A percentile compares a stretch with the other conserved stretches of the same genome.
Conservation (phyloP, 2,329 filamentous ascomycete genomes). For the Microsporum canis region DNA sequence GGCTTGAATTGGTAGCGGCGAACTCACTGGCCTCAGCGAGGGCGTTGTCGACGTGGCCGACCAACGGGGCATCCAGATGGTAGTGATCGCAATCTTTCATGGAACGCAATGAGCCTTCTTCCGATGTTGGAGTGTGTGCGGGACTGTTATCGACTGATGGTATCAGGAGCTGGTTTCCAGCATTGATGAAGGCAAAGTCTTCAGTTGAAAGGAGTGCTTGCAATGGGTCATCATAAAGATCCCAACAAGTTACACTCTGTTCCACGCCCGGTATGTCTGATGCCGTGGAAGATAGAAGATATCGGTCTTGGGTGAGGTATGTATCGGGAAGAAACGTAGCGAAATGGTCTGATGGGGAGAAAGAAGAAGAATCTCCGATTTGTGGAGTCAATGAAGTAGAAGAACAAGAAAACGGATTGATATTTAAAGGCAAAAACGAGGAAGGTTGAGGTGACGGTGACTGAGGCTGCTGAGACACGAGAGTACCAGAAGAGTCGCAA, state of each 20-base stretch:
- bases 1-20: background rate
- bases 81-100: background rate
- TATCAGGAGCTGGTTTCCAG: background rate
- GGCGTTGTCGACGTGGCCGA: background rate
- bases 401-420: background rate
- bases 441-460: background rate
- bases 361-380: background rate
- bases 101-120: background rate
- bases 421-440: background rate
- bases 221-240: background rate
- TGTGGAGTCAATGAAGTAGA: background rate
- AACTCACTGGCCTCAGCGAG: background rate
- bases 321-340: background rate
- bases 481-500: background rate
- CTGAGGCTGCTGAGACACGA: background rate
- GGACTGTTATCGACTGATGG: background rate
- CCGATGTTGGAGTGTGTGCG: background rate
- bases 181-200: background rate
- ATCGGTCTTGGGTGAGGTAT: background rate
- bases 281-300: background rate
- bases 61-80: background rate
- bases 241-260: background rate
- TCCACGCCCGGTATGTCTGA: background rate
- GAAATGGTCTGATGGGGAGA: background rate
- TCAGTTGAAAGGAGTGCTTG: background rate